Base-by-base conservation (phyloP, 169 alveolate species). In the Plasmodium falciparum region DNA sequence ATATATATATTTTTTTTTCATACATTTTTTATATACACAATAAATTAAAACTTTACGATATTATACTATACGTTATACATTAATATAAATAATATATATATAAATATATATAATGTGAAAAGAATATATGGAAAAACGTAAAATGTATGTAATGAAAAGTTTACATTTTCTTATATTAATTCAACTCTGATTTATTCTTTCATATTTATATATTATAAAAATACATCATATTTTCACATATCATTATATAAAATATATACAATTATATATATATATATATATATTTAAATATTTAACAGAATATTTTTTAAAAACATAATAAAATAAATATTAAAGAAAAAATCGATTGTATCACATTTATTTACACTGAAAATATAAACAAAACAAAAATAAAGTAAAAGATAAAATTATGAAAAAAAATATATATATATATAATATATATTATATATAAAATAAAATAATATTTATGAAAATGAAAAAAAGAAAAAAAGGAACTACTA, bases 111-210 rank as follows among this genome's bases (percentile, higher is more conserved):
- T 74, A 50, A 49, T 26, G 6, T 61, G 52, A 43, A 49, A 52
- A n/a, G 59, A 33, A 76, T 45, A 59, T 69, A 52, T 63, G 75
- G 52, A 69, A 17, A 59, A 65, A 71, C 45, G 43, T 76, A 17
- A 15, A 61, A 5, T 1, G 70, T 20, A 17, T 17, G 12, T 20
- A 47, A 22, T n/a, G 63, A 9, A 45, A 24, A 65, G 52, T 73
- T 67, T 76, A 63, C 50, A 63, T 78, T 43, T 3, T 67, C 13
- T 78, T 26, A 65, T 43, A 33, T 65, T 65, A 56, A 66, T 78
- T 65, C 65, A 78, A 66, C 76, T 63, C 63, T 39, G 89, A 70
- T 45, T 49, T 33, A 33, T 50, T 78, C 61, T 12, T 70, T 24
- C 52, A 33, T 17, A 17, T 45, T 13, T 70, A 50, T 70, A 70